These are phyloP conservation scores for Penicillium manginii DNA, from an alignment of 495 filamentous ascomycete species.

Conservation along the genomic window DNA sequence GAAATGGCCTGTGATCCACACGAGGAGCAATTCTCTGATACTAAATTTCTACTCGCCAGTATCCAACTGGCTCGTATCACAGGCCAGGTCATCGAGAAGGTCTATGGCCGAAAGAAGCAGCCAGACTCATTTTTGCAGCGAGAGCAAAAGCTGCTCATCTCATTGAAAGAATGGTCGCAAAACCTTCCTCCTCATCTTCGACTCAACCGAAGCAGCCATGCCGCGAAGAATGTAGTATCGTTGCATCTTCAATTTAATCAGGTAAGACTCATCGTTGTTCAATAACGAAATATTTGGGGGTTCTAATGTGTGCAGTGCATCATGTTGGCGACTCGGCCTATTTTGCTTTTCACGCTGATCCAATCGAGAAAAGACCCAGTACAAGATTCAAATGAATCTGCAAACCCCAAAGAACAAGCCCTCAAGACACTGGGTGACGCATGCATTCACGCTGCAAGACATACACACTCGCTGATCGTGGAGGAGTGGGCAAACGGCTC, in stretches of 20 bases:
- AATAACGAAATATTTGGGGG: background rate
- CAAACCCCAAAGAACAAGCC: constrained; percentile 21
- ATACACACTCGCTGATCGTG: constrained; percentile 34
- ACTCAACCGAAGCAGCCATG: constrained; percentile 20
- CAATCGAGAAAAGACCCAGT: constrained; percentile 17
- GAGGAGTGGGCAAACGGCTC: constrained; percentile 42
- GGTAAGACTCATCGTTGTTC: constrained; percentile 10
- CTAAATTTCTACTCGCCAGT: constrained; percentile 27
- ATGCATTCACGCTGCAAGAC: constrained; percentile 36
- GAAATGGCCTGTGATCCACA: constrained; percentile 13
- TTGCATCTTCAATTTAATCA: constrained; percentile 42
- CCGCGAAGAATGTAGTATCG: constrained; percentile 30
- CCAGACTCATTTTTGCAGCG: constrained; percentile 31
- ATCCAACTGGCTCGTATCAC: constrained; percentile 28
- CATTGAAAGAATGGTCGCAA: constrained; percentile 35
- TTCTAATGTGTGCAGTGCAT: constrained; percentile 29
- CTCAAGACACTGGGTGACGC: constrained; percentile 35
- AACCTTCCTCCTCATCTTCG: constrained; percentile 31
- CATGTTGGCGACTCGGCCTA: constrained; percentile 36
- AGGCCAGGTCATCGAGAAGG: constrained; percentile 28
- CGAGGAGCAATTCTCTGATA: constrained; percentile 30
- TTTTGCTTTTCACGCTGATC: constrained; percentile 32
- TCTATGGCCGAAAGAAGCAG: constrained; percentile 33
- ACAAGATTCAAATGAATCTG: constrained; percentile 8
- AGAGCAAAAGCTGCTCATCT: constrained; percentile 32